Base-by-base conservation (phyloP, 129 eudicot species). In the Artemisia annua region DNA sequence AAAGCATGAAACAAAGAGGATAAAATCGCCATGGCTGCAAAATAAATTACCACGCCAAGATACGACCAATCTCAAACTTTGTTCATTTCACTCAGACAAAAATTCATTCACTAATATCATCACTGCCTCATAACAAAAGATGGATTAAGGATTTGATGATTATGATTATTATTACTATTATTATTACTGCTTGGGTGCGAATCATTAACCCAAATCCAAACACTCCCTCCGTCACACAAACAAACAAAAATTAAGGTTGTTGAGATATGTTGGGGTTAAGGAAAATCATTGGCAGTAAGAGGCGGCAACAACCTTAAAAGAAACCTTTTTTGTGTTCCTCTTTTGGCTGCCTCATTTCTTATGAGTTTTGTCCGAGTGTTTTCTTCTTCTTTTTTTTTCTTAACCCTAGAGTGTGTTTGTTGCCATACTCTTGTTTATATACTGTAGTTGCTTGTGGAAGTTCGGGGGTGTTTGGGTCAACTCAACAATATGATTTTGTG, bases 281-380 rank as follows among this genome's bases (percentile, higher is more conserved):
- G 52, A 68, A 51, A 68, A 68, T 68, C 73, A 68, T 50, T 3
- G 4, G 52, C 74, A 16, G 74, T 16, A 70, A 20, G 56, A 35
- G 74, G 74, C 49, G 74, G 63, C 46, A 70, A 70, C 74, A 58
- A 18, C 74, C 74, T 63, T 54, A 53, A n/a, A 10, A n/a, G 32
- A 70, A 70, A 52, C 30, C 1, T 1, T 39, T 39, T 7, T 7
- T 1, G 3, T 3, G 3, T 54, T 70, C 74, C 64, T 3, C 63
- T 12, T n/a, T 54, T 56, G 63, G 51, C 74, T 32, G 74, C 74
- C 43, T 70, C 74, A 54, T 70, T 52, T 70, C 56, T 17, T 54
- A 0, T 5, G 18, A 1, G 18, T 56, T 19, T 56, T 18, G 30
- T 56, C 62, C 8, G 62, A 56, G 62, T 56, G 18, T 18, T 55